phyloP scores from a whole-genome alignment of 2,329 filamentous ascomycete species.

The Fusarium nodosum region DNA sequence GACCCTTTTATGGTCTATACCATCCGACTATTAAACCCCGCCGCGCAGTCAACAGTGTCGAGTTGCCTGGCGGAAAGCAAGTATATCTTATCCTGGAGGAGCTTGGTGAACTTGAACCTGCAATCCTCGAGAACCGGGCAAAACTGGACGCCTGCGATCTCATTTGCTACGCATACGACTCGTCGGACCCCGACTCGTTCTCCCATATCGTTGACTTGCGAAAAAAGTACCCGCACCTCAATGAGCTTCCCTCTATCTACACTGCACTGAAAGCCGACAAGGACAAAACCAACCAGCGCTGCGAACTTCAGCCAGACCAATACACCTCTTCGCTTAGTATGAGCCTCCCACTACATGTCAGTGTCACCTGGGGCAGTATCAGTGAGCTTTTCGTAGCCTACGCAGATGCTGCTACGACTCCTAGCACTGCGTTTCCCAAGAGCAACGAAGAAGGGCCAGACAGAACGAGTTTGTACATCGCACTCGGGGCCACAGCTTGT shows the following conservation, averaged over 20 bases:
- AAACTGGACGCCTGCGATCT: slow-evolving; percentile 95
- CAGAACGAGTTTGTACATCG: slow-evolving; percentile 87
- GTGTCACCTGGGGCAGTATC: slow-evolving; percentile 93
- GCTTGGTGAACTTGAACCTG: slow-evolving; percentile 93
- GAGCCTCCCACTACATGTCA: slow-evolving; percentile 92
- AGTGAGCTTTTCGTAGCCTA: slow-evolving; percentile 92
- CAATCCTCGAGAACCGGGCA: slow-evolving; percentile 89
- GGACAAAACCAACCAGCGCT: slow-evolving; percentile 96
- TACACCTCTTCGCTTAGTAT: slow-evolving; percentile 89
- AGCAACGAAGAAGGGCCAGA: slow-evolving; percentile 88
- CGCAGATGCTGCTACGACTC: slow-evolving; percentile 92
- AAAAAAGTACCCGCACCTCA: slow-evolving; percentile 82
- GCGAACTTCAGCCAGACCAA: slow-evolving; percentile 90
- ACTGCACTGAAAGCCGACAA: slow-evolving; percentile 94
- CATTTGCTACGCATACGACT: slow-evolving; percentile 96
- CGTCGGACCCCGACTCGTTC: slow-evolving; percentile 95
- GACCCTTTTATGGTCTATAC: slow-evolving; percentile 86
- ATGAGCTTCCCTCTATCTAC: slow-evolving; percentile 91
- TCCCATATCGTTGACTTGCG: slow-evolving; percentile 88
- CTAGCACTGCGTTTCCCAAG: slow-evolving; percentile 89
- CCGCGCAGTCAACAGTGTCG: slow-evolving; percentile 94
- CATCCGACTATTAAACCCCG: slow-evolving; percentile 95
- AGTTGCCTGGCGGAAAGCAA: slow-evolving; percentile 94
- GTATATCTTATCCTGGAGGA: slow-evolving; percentile 97
- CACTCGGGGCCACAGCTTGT: slow-evolving; percentile 78